Evolutionary conservation across 1,284 basidiomycete species (phyloP).

Genomic region (Ceratobasidium sp.): DNA sequence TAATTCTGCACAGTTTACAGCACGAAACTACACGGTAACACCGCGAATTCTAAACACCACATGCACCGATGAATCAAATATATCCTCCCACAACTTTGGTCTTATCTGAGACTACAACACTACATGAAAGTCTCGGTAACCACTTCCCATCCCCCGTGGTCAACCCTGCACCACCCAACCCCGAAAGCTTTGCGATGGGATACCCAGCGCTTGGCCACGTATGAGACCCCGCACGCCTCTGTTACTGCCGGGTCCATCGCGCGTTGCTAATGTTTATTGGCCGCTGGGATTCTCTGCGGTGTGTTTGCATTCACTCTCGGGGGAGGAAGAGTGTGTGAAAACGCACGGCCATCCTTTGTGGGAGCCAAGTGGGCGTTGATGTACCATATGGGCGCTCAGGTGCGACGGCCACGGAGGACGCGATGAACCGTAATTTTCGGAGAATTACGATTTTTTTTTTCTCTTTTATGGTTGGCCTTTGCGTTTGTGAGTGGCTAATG

Average conservation of each 20-base stretch:
- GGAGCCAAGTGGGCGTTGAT: neutral
- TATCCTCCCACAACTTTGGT: neutral
- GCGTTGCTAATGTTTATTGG: neutral
- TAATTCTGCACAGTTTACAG: neutral
- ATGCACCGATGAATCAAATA: neutral
- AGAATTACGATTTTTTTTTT: too few relatives aligned
- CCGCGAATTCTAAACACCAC: neutral
- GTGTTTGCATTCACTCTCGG: neutral
- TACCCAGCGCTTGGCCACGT: slow-evolving; percentile 2
- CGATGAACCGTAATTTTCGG: neutral
- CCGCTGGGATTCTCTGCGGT: neutral
- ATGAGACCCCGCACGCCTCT: neutral
- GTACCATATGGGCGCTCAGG: neutral
- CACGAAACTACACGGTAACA: neutral
- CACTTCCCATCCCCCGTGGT: neutral
- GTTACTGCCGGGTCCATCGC: neutral
- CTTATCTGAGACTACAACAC: neutral
- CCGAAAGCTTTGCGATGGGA: neutral
- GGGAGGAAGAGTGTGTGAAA: neutral
- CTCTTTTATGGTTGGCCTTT: neutral
- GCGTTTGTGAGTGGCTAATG: neutral
- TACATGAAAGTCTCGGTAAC: neutral
- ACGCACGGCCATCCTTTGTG: neutral
- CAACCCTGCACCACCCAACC: neutral
- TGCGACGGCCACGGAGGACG: neutral